Conservation (phyloP, 2,329 filamentous ascomycete species). For the Ophiostoma himal-ulmi region DNA sequence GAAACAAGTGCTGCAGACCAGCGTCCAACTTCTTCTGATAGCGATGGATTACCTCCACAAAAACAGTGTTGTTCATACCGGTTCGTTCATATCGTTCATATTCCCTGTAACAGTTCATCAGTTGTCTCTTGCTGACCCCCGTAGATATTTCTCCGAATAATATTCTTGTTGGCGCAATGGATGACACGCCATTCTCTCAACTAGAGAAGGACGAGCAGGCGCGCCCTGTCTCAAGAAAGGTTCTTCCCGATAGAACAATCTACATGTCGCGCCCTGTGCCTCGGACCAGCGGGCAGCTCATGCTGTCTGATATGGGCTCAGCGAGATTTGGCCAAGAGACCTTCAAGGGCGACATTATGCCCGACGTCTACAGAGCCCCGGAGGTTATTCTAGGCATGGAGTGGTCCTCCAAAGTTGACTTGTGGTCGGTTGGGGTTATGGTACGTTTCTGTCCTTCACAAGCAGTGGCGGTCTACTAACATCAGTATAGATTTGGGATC, state of each 20-base stretch:
- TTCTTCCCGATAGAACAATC: not conserved
- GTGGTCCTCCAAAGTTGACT: conserved; percentile 1
- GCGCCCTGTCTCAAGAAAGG: conserved; percentile 8
- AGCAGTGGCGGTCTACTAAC: not conserved
- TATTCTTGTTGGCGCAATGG: conserved; percentile 1
- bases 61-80: conserved; percentile 7
- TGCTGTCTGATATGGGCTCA: conserved; percentile 10
- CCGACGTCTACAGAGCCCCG: conserved; percentile 7
- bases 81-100: not conserved
- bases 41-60: not conserved
- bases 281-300: not conserved
- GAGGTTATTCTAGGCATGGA: conserved; percentile 11
- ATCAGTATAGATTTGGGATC: conserved; percentile 9
- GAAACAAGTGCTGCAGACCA: conserved; percentile 2
- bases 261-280: conserved; percentile 8
- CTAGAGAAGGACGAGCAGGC: conserved; percentile 9
- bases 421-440: conserved; percentile 9
- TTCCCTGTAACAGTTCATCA: not conserved
- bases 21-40: conserved; percentile 3
- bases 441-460: not conserved
- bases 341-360: conserved; percentile 7
- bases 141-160: conserved; percentile 10
- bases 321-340: conserved; percentile 9
- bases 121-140: not conserved
- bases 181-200: not conserved